Percentiles rank a stretch among this genome's conserved stretches.
Conservation (phyloP, 345 rosid genomes). For the Salix exigua region DNA sequence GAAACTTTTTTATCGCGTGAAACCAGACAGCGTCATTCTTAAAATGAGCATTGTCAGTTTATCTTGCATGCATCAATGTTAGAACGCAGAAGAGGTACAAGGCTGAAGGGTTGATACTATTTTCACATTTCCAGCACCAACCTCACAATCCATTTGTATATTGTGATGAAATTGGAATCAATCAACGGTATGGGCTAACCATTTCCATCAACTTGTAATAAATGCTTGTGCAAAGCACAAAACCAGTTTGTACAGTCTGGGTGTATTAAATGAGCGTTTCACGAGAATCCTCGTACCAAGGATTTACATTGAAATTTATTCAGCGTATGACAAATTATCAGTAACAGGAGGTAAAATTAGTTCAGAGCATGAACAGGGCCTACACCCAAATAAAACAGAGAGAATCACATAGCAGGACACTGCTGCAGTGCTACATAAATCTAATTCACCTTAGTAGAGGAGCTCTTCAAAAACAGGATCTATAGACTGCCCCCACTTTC, state of each 20-base stretch:
- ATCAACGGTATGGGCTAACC: not conserved
- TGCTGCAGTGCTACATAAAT: slow-evolving; percentile 10
- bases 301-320: slow-evolving; percentile 24
- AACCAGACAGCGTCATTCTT: not conserved
- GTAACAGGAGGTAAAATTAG: not conserved
- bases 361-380: not conserved
- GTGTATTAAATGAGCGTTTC: slow-evolving; percentile 1
- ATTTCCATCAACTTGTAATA: not conserved
- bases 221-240: not conserved
- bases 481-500: slow-evolving; percentile 74
- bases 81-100: not conserved
- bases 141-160: not conserved
- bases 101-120: not conserved
- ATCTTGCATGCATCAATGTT: not conserved
- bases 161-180: not conserved
- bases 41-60: not conserved
- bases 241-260: not conserved
- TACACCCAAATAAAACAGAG: slow-evolving; percentile 1
- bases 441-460: slow-evolving; percentile 33
- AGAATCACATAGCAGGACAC: not conserved
- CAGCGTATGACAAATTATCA: not conserved
- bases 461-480: slow-evolving; percentile 84
- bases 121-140: not conserved
- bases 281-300: slow-evolving; percentile 12
- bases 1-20: not conserved